A percentile compares a stretch with the other conserved stretches of the same genome.
phyloP scores from a whole-genome alignment of 2,329 filamentous ascomycete genomes.

The Microsporum ferrugineum region DNA sequence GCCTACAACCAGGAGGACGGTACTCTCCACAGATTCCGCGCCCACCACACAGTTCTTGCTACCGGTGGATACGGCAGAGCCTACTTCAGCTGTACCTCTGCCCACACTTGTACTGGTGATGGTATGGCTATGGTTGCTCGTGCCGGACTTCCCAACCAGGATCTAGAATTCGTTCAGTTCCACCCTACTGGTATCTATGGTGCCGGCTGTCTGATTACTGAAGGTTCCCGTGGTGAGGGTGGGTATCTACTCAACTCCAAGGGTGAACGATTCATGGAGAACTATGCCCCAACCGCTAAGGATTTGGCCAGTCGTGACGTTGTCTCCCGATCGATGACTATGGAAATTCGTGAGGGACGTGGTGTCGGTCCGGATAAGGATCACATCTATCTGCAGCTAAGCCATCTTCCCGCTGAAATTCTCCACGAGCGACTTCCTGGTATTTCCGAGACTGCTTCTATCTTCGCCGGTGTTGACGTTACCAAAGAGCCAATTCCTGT shows the following conservation, averaged over 20 bases:
- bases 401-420: constrained; percentile 82
- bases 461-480: constrained; percentile 95
- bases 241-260: constrained; percentile 95
- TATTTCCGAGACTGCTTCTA: constrained; percentile 96
- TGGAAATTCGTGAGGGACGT: constrained; percentile 95
- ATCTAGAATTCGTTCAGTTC: constrained; percentile 99
- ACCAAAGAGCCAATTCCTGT: constrained; percentile 95
- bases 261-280: constrained; percentile 98
- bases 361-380: constrained; percentile 96
- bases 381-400: constrained; percentile 96
- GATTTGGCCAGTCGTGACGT: constrained; percentile 94
- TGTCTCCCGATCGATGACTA: constrained; percentile 93
- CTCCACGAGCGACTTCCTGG: constrained; percentile 92
- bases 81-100: constrained; percentile 97
- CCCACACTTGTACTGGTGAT: constrained; percentile 96
- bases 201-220: constrained; percentile 93
- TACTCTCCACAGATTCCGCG: constrained; percentile 90
- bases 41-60: constrained; percentile 91
- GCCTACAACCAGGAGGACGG: constrained; percentile 99
- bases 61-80: constrained; percentile 96
- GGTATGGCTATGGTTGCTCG: constrained; percentile 99
- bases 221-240: constrained; percentile 95
- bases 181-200: constrained; percentile 99
- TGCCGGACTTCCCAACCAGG: constrained; percentile 95
- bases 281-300: constrained; percentile 94